These are phyloP conservation scores for Dictyostelium intermedium DNA, from an alignment of 78 protist species.

Conservation along the genomic window DNA sequence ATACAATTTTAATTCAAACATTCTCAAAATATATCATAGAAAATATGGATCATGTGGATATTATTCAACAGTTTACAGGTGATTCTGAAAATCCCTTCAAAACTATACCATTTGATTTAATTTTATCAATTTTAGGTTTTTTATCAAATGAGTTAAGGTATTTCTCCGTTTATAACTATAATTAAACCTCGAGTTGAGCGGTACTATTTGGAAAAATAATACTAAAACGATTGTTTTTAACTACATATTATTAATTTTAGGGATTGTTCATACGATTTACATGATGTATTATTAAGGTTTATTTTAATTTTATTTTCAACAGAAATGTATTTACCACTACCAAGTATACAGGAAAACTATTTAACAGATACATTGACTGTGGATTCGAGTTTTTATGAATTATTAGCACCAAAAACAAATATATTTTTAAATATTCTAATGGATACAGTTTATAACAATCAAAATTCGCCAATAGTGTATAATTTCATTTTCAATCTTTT, in stretches of 20 bases:
- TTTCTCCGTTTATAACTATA: not conserved
- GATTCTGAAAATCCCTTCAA: slow-evolving; percentile 14
- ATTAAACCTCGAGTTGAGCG: too few relatives aligned
- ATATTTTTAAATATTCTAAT: slow-evolving; percentile 13
- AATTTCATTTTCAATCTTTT: slow-evolving; percentile 34
- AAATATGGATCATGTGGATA: slow-evolving; percentile 22
- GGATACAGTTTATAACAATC: slow-evolving; percentile 18
- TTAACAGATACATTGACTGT: not conserved
- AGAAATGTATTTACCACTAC: slow-evolving; percentile 59
- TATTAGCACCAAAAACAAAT: slow-evolving; percentile 6
- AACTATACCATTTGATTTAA: slow-evolving; percentile 50
- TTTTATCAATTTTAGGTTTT: slow-evolving; percentile 17
- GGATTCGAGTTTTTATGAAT: not conserved
- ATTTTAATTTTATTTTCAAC: slow-evolving; percentile 54
- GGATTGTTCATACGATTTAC: slow-evolving; percentile 69
- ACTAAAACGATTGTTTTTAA: not conserved
- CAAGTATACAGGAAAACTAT: not conserved
- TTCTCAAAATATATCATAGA: slow-evolving; percentile 55
- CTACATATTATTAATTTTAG: not conserved
- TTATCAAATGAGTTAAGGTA: slow-evolving; percentile 54
- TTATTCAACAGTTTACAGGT: slow-evolving; percentile 36
- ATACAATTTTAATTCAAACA: slow-evolving; percentile 42
- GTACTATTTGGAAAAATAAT: too few relatives aligned
- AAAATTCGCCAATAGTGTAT: slow-evolving; percentile 15
- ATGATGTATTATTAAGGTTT: slow-evolving; percentile 41